phyloP scores from a whole-genome alignment of 495 filamentous ascomycete species.

The Collariella sp. region DNA sequence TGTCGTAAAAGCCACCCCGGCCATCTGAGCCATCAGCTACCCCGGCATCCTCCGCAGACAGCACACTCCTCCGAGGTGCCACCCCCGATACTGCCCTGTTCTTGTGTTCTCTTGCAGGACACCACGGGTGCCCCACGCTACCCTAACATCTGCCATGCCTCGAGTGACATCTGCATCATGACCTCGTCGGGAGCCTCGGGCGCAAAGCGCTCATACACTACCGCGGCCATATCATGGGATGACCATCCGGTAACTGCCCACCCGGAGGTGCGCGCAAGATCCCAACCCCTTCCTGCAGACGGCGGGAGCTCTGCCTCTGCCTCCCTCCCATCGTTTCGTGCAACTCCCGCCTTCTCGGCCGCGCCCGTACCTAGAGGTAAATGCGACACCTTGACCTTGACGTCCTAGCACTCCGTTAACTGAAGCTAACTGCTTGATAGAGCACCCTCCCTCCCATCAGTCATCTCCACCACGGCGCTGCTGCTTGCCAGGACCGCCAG shows the following conservation, averaged over 20 bases:
- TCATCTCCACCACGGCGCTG: conserved; percentile 34
- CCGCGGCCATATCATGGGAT: conserved; percentile 15
- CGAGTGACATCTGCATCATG: conserved; percentile 3
- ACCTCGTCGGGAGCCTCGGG: conserved; percentile 10
- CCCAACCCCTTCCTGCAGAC: conserved; percentile 1
- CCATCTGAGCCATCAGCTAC: too few species aligned
- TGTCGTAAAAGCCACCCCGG: too few species aligned
- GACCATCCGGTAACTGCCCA: not conserved
- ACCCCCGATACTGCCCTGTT: too few species aligned
- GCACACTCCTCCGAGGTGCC: too few species aligned
- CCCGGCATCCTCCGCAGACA: too few species aligned
- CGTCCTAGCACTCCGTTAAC: not conserved
- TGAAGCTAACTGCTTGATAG: not conserved
- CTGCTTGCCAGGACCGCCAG: conserved; percentile 49
- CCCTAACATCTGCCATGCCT: not conserved
- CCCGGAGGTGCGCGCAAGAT: not conserved
- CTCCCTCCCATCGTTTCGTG: not conserved
- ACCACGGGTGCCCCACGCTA: not conserved
- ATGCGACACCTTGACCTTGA: not conserved
- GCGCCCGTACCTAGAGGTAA: conserved; percentile 2
- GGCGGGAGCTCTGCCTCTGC: not conserved
- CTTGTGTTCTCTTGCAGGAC: too few species aligned
- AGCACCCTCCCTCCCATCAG: conserved; percentile 7
- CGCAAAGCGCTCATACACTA: conserved; percentile 22
- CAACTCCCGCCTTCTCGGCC: not conserved